Conservation (phyloP, 768 basidiomycete genomes). For the Rhodotorula toruloides region DNA sequence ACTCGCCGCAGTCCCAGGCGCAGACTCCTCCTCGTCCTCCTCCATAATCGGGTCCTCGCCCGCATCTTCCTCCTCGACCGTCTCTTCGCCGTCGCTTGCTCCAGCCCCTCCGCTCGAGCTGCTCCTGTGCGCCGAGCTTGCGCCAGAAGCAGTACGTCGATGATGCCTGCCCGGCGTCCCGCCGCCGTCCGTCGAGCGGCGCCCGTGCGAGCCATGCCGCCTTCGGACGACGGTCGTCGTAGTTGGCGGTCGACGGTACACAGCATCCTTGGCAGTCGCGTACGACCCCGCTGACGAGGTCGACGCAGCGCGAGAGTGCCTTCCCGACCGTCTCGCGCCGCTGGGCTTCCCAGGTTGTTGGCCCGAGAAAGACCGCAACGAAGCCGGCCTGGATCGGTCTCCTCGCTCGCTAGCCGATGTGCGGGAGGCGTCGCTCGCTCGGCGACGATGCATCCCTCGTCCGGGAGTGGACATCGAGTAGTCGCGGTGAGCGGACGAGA, state of each 20-base stretch:
- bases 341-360: no score
- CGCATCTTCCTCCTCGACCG: constrained; percentile 15
- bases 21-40: not conserved
- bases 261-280: constrained; percentile 7
- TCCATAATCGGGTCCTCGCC: not conserved
- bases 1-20: not conserved
- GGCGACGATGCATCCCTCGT: constrained; percentile 46
- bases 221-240: constrained; percentile 33
- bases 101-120: constrained; percentile 21
- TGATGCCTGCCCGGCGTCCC: constrained; percentile 1
- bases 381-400: constrained; percentile 30
- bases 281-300: constrained; percentile 27
- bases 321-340: no score
- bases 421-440: constrained; percentile 57
- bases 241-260: constrained; percentile 38
- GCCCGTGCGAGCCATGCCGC: constrained; percentile 10
- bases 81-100: constrained; percentile 5
- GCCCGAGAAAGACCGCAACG: constrained; percentile 26
- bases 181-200: not conserved
- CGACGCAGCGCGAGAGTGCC: constrained; percentile 28
- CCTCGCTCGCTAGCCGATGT: constrained; percentile 58
- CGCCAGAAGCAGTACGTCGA: constrained; percentile 3
- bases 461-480: constrained; percentile 8
- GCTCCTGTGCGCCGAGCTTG: constrained; percentile 31
- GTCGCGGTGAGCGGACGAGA: constrained; percentile 34